phyloP scores from a whole-genome alignment of 768 basidiomycete genomes.

The Russula sp. region DNA sequence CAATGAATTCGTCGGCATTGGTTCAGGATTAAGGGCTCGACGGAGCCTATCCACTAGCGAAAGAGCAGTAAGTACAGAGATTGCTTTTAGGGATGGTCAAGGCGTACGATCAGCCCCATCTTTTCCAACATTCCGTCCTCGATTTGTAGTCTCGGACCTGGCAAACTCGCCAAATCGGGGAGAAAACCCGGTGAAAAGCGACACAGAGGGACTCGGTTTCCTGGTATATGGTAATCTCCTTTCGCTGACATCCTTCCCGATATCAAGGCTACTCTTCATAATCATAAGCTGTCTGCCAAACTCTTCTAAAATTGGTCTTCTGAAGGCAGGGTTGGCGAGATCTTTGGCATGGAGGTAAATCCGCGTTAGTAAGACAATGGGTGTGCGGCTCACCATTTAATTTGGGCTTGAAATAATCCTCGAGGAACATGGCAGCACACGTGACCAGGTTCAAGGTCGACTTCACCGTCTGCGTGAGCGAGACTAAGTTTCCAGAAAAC shows the following conservation, averaged over 20 bases:
- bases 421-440: constrained; percentile 22
- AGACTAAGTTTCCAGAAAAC: constrained; percentile 1
- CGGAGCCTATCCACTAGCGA: neutral
- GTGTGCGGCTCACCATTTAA: neutral
- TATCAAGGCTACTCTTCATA: neutral
- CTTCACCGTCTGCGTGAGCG: constrained; percentile 4
- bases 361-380: neutral
- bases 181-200: neutral
- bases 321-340: neutral
- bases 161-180: neutral
- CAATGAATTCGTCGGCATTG: neutral
- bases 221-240: neutral
- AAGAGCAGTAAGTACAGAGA: neutral
- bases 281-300: neutral
- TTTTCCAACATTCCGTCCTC: neutral
- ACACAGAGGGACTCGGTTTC: neutral
- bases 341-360: neutral
- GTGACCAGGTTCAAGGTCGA: constrained; percentile 6
- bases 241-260: neutral
- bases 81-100: neutral
- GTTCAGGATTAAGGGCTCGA: neutral
- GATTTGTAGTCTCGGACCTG: neutral
- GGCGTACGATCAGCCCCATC: neutral
- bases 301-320: neutral
- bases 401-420: constrained; percentile 16